Percentiles rank a stretch among this genome's conserved stretches.
These are phyloP conservation scores for Raddia distichophylla DNA, from an alignment of 176 grass and related monocot species.

Conservation along the genomic window DNA sequence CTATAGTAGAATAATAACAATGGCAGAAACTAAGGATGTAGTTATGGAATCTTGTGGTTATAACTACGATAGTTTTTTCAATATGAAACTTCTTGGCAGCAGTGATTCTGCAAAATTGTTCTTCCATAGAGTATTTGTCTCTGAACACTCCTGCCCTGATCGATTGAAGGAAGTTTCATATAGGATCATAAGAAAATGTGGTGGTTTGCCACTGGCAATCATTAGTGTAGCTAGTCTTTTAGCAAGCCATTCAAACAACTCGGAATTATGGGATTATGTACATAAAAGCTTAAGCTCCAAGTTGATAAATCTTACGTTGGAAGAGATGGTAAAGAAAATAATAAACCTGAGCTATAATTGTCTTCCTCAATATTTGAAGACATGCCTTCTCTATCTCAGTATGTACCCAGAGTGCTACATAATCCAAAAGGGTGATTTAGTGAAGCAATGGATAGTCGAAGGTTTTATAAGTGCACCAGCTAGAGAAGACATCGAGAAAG, in stretches of 20 bases:
- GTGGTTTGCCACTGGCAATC: conserved; percentile 6
- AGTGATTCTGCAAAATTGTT: not conserved
- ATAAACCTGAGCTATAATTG: not conserved
- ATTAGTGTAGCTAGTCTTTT: not conserved
- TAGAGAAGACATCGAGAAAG: not conserved
- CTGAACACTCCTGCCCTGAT: not conserved
- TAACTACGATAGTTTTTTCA: not conserved
- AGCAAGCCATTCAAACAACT: not conserved
- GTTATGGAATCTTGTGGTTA: not conserved
- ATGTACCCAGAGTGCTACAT: not conserved
- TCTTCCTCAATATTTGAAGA: conserved; percentile 24
- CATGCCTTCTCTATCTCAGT: conserved; percentile 12
- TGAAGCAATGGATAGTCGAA: conserved; percentile 17
- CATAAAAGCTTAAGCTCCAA: not conserved
- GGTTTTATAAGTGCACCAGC: not conserved
- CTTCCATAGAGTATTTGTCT: not conserved
- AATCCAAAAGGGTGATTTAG: not conserved
- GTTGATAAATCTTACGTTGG: not conserved
- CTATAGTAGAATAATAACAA: not conserved
- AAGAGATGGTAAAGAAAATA: not conserved
- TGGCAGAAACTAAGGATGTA: not conserved
- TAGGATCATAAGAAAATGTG: not conserved
- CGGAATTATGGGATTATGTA: not conserved
- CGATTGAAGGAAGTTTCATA: not conserved
- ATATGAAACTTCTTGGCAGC: not conserved